Conservation (phyloP, 345 rosid genomes). For the Toxicodendron radicans region DNA sequence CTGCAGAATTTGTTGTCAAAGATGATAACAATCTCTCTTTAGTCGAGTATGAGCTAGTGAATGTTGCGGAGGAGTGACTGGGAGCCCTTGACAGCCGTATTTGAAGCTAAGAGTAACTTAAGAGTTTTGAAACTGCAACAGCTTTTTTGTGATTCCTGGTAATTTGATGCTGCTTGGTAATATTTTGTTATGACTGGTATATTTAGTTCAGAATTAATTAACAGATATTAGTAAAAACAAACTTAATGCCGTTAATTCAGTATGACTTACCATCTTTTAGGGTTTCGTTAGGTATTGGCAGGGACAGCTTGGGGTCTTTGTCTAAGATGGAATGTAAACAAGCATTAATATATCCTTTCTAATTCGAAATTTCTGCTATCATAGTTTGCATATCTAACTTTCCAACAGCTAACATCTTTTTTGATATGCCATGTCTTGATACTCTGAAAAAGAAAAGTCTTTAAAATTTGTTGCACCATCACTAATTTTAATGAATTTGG, state of each 20-base stretch:
- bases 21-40: conserved; percentile 44
- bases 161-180: conserved; percentile 7
- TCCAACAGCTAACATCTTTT: no score
- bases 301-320: not conserved
- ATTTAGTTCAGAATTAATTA: not conserved
- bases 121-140: not conserved
- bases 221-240: conserved; percentile 1
- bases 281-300: not conserved
- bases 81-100: not conserved
- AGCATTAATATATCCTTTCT: no score
- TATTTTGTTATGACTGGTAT: conserved; percentile 13
- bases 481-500: no score
- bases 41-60: conserved; percentile 51
- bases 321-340: not conserved
- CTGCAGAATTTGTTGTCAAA: conserved; percentile 36
- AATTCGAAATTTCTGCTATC: no score
- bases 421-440: no score
- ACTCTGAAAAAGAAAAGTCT: no score
- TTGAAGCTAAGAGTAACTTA: not conserved
- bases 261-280: not conserved
- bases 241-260: not conserved
- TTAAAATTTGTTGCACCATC: no score
- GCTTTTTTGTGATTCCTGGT: not conserved
- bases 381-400: no score
- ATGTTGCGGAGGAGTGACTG: conserved; percentile 28